Evolutionary conservation across 306 rosid genomes (phyloP), one percentile per base, ranked within the genome.

Genomic region (Fagus crenata): DNA sequence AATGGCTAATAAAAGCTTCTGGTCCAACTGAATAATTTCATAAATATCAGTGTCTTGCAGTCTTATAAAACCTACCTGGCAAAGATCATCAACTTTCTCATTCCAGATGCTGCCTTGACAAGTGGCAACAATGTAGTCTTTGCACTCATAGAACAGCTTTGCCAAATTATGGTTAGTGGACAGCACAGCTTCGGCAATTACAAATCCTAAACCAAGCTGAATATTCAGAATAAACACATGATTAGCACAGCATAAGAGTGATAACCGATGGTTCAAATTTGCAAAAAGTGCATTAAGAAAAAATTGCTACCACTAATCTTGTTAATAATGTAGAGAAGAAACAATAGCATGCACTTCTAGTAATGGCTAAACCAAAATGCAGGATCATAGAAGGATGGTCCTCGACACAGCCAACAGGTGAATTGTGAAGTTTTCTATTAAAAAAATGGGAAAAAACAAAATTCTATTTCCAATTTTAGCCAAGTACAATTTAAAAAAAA

Each of bases 131-230:
- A 84, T 46, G 72, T 88, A 96, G 70, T 89, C 99, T 87, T 92
- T 96, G 91, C 99, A 96, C 79, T 96, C 98, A 77, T 49, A 79
- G 85, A 96, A 96, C 68, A 89, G 75, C 89, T 89, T 96, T 63
- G 89, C 90, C 85, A 96, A 89, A 75, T 91, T 91, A 28, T 78
- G 78, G 72, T 79, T 86, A n/a, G 76, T 70, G 41, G 88, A 86
- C 75, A 92, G 85, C 75, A 71, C 58, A 41, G 89, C 74, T 85
- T 96, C 99, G 3, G 97, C 98, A 53, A 88, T 83, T 56, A 84
- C 83, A 78, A 92, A 83, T 68, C 99, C 99, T 79, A 89, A 78
- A 76, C 99, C 98, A 84, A 96, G 90, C 99, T 96, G 87, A 53
- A 84, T 49, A 84, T 78, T 43, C 80, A 85, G 77, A 78, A 82